Percentiles rank a stretch among this genome's conserved stretches.
Evolutionary conservation across 768 basidiomycete genomes (phyloP).

Genomic region (Podaxis sp.): DNA sequence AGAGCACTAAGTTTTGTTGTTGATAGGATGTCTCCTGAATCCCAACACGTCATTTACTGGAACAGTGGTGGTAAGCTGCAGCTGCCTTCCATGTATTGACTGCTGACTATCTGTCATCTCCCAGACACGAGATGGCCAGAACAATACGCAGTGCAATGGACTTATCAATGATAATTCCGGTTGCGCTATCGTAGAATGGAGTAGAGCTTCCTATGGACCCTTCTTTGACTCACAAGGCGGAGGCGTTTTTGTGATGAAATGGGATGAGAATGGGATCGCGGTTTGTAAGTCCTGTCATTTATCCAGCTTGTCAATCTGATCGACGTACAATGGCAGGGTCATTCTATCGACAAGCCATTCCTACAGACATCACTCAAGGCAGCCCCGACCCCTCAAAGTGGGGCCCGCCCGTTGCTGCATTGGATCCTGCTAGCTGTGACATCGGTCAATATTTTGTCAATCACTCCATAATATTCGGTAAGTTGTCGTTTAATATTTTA

Average conservation of each 20-base stretch:
- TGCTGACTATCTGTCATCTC: background rate
- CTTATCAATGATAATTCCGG: conserved; percentile 58
- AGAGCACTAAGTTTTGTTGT: background rate
- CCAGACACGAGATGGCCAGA: conserved; percentile 8
- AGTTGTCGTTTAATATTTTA: conserved; percentile 27
- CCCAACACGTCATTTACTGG: conserved; percentile 20
- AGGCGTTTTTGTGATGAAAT: conserved; percentile 87
- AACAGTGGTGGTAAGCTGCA: conserved; percentile 7
- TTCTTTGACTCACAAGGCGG: conserved; percentile 79
- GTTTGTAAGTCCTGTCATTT: conserved; percentile 54
- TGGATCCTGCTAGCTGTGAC: conserved; percentile 57
- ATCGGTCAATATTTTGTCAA: conserved; percentile 59
- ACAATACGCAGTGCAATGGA: conserved; percentile 45
- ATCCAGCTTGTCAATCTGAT: background rate
- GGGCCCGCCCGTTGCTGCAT: conserved; percentile 67
- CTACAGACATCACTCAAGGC: conserved; percentile 59
- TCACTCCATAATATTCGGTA: conserved; percentile 76
- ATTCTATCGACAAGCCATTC: conserved; percentile 79
- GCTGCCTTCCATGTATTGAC: background rate
- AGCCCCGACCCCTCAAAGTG: conserved; percentile 66
- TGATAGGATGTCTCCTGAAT: conserved; percentile 24
- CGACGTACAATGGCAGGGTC: conserved; percentile 50
- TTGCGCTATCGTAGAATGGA: conserved; percentile 78
- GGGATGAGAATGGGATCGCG: conserved; percentile 77
- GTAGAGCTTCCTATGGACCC: conserved; percentile 79